Evolutionary conservation across 1,284 basidiomycete species (phyloP).

Genomic region (Dichomitus squalens): DNA sequence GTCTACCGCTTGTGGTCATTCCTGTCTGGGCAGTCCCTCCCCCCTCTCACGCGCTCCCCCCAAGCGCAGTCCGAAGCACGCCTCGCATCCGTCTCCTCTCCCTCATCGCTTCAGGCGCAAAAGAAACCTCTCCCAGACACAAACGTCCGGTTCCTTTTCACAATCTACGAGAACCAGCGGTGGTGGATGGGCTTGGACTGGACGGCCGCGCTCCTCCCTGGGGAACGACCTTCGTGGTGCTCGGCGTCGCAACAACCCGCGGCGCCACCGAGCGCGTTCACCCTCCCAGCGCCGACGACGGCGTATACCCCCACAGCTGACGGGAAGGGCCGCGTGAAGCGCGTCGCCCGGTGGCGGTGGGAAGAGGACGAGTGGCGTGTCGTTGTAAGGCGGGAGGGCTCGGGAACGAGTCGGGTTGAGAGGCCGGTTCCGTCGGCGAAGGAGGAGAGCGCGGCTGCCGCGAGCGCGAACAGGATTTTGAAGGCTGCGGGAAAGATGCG

Average conservation of each 20-base stretch:
- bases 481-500: constrained; percentile 51
- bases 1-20: constrained; percentile 49
- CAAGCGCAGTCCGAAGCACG: constrained; percentile 33
- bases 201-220: constrained; percentile 90
- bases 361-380: constrained; percentile 88
- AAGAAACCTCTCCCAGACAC: constrained; percentile 19
- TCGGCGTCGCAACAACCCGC: constrained; percentile 58
- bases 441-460: constrained; percentile 45
- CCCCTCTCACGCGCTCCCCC: constrained; percentile 32
- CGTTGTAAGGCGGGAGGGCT: constrained; percentile 58
- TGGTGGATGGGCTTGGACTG: constrained; percentile 94
- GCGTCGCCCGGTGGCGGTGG: constrained; percentile 84
- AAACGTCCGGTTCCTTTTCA: constrained; percentile 78
- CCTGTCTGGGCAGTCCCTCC: constrained; percentile 56
- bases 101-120: neutral
- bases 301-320: constrained; percentile 55
- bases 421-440: constrained; percentile 53
- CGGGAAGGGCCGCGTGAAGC: constrained; percentile 57
- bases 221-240: constrained; percentile 91
- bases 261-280: constrained; percentile 66
- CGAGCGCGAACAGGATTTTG: constrained; percentile 43
- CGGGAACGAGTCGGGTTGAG: constrained; percentile 54
- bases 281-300: constrained; percentile 52
- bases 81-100: constrained; percentile 23
- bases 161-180: constrained; percentile 91